A percentile compares a stretch with the other conserved stretches of the same genome.
Conservation (phyloP, 768 basidiomycete species). For the Suillus brevipes region DNA sequence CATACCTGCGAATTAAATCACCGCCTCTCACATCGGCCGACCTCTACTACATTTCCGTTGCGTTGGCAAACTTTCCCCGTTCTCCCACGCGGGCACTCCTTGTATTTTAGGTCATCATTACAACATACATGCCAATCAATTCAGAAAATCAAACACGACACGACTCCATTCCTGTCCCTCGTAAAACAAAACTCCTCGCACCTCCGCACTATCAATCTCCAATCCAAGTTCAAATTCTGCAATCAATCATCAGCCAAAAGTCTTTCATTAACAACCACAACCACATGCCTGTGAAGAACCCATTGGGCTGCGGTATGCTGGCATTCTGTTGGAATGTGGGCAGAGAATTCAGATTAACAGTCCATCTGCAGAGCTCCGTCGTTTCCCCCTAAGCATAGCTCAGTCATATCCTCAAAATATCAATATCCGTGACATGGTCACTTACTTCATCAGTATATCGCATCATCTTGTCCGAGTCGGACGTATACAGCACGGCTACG, state of each 20-base stretch:
- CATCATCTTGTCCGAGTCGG: slow-evolving; percentile 72
- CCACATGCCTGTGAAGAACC: slow-evolving; percentile 76
- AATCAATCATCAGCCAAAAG: neutral
- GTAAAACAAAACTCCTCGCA: slow-evolving; percentile 76
- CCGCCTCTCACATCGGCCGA: slow-evolving; percentile 1
- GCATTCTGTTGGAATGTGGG: slow-evolving; percentile 80
- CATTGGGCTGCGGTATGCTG: slow-evolving; percentile 49
- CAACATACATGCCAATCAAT: slow-evolving; percentile 21
- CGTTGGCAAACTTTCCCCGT: slow-evolving; percentile 6
- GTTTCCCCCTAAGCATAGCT: slow-evolving; percentile 56
- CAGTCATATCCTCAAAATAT: slow-evolving; percentile 15
- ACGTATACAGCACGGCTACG: slow-evolving; percentile 80
- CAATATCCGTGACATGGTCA: slow-evolving; percentile 20
- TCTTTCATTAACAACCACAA: slow-evolving; percentile 3
- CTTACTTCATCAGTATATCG: slow-evolving; percentile 77
- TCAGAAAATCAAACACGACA: slow-evolving; percentile 59
- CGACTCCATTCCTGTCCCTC: slow-evolving; percentile 82
- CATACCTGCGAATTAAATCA: slow-evolving; percentile 12
- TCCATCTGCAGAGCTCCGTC: slow-evolving; percentile 81
- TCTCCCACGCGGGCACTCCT: slow-evolving; percentile 12
- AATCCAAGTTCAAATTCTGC: slow-evolving; percentile 82
- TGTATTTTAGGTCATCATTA: slow-evolving; percentile 4
- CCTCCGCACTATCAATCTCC: slow-evolving; percentile 84
- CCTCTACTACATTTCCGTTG: slow-evolving; percentile 10
- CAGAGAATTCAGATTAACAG: slow-evolving; percentile 75